Evolutionary conservation across 768 basidiomycete genomes (phyloP).

Genomic region (Boletales sp.): DNA sequence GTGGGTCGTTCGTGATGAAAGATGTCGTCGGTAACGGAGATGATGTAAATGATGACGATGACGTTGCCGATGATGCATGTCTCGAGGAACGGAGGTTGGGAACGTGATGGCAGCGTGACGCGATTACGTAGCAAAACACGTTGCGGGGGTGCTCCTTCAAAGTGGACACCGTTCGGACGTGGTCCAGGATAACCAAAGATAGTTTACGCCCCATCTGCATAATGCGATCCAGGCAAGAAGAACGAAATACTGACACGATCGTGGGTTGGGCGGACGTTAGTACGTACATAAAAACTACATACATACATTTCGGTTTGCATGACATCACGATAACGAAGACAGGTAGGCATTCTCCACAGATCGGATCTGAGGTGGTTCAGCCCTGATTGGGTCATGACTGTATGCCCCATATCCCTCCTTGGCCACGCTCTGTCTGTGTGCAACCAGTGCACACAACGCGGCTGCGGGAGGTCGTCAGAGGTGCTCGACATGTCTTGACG

Average conservation of each 20-base stretch:
- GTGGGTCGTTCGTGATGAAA: slow-evolving; percentile 5
- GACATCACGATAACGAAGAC: slow-evolving; percentile 19
- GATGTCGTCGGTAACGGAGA: neutral
- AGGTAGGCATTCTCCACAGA: slow-evolving; percentile 14
- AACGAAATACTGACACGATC: slow-evolving; percentile 3
- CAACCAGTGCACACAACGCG: slow-evolving; percentile 74
- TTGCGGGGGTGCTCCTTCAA: no score
- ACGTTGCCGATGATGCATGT: neutral
- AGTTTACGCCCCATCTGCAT: neutral
- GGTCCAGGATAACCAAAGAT: neutral
- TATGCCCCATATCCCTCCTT: slow-evolving; percentile 9
- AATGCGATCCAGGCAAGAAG: neutral
- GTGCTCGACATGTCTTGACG: neutral
- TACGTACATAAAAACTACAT: slow-evolving; percentile 9
- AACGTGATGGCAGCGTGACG: slow-evolving; percentile 9
- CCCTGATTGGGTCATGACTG: slow-evolving; percentile 1
- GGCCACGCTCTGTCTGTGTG: slow-evolving; percentile 21
- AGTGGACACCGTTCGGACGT: no score
- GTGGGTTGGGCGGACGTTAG: neutral
- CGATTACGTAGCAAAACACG: no score
- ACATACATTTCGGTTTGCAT: neutral
- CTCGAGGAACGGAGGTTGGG: neutral
- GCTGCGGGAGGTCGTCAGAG: slow-evolving; percentile 42
- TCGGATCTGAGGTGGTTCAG: slow-evolving; percentile 9
- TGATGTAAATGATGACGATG: slow-evolving; percentile 1